Percentiles rank a stretch among this genome's conserved stretches.
These are phyloP conservation scores for Nicotiana otophora DNA, from an alignment of 257 asterid genomes.

Conservation along the genomic window DNA sequence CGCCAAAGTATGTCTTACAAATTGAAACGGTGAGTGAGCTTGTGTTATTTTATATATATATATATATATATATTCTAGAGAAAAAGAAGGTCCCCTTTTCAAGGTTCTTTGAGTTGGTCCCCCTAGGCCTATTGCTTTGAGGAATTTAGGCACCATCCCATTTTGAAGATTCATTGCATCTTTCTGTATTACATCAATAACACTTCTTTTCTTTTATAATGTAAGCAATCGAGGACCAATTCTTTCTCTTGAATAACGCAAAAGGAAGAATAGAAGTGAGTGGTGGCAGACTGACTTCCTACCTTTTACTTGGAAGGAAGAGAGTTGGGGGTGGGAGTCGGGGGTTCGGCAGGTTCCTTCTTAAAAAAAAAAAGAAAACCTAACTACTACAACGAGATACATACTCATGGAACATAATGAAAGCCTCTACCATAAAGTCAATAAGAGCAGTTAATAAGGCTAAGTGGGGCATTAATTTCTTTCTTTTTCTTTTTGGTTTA, in stretches of 20 bases:
- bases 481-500: not conserved
- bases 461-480: not conserved
- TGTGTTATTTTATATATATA: no score
- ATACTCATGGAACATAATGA: slow-evolving; percentile 24
- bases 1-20: no score
- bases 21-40: no score
- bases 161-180: slow-evolving; percentile 25
- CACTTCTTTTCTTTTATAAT: not conserved
- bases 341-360: no score
- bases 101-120: not conserved
- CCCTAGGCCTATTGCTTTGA: not conserved
- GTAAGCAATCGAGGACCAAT: not conserved
- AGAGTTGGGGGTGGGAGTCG: no score
- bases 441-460: slow-evolving; percentile 3
- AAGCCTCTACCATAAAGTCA: slow-evolving; percentile 24
- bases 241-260: not conserved
- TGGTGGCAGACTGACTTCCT: no score
- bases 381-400: slow-evolving; percentile 1
- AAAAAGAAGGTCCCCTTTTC: not conserved
- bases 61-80: no score
- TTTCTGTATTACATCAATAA: slow-evolving; percentile 10
- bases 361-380: not conserved
- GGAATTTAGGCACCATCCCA: slow-evolving; percentile 7
- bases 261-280: no score
- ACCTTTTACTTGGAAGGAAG: no score